A percentile compares a stretch with the other conserved stretches of the same genome.
These are phyloP conservation scores for Citrus cavaleriei DNA, from an alignment of 345 rosid species.

Conservation along the genomic window DNA sequence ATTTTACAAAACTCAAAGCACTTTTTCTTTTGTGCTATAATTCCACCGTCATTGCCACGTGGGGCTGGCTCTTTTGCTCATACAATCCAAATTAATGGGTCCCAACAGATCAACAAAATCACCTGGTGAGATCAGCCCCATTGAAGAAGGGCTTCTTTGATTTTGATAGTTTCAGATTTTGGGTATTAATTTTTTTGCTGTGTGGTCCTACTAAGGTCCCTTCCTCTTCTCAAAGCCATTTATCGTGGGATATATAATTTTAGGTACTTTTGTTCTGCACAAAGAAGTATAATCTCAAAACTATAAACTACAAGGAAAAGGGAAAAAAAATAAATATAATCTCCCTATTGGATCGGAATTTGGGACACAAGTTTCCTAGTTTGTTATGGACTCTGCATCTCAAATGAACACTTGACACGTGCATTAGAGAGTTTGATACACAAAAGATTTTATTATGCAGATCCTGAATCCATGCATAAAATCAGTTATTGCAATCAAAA, in stretches of 20 bases:
- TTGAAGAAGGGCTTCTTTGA: neutral
- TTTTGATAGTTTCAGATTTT: neutral
- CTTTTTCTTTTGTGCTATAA: neutral
- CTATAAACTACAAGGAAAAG: neutral
- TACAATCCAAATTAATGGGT: neutral
- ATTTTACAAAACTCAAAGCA: neutral
- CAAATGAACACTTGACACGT: neutral
- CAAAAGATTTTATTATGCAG: neutral
- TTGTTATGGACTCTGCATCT: neutral
- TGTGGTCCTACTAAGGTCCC: slow-evolving; percentile 5
- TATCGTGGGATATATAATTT: neutral
- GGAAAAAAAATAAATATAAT: neutral
- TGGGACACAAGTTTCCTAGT: neutral
- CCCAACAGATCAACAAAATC: slow-evolving; percentile 14
- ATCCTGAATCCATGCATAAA: too few relatives aligned
- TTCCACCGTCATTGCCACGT: slow-evolving; percentile 15
- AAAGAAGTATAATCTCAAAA: neutral
- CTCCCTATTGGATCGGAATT: neutral
- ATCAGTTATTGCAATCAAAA: neutral
- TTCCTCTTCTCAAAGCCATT: neutral
- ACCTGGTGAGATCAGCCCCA: neutral
- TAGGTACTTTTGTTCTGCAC: neutral
- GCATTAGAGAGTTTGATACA: neutral
- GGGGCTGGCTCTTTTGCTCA: neutral
- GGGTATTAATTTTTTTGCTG: neutral